Evolutionary conservation across 495 filamentous ascomycete species (phyloP).

Genomic region (Penicillium nucicola): DNA sequence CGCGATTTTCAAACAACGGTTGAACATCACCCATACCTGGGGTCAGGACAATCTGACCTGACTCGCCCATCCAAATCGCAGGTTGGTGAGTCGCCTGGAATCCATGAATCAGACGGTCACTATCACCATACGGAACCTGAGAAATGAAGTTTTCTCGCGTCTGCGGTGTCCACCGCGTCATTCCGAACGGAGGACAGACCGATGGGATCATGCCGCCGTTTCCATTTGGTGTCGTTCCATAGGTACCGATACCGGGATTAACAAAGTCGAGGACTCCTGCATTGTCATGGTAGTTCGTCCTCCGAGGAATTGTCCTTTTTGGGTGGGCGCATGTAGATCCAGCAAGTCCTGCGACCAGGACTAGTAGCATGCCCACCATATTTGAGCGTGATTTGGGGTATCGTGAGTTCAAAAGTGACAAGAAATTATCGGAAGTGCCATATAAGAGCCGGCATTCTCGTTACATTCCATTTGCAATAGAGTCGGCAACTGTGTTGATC

Average conservation of each 20-base stretch:
- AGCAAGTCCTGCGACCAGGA: neutral
- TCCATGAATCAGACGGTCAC: constrained; percentile 23
- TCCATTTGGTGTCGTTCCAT: constrained; percentile 16
- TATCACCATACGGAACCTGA: constrained; percentile 22
- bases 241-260: constrained; percentile 25
- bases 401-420: no score
- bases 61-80: constrained; percentile 30
- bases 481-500: neutral
- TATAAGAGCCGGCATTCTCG: neutral
- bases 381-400: neutral
- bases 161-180: constrained; percentile 31
- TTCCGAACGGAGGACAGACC: constrained; percentile 22
- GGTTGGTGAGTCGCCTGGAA: constrained; percentile 30
- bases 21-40: constrained; percentile 24
- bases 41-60: constrained; percentile 21
- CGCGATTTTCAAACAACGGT: constrained; percentile 22
- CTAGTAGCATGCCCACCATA: neutral
- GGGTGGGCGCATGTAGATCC: neutral
- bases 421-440: no score
- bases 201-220: constrained; percentile 31
- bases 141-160: constrained; percentile 30
- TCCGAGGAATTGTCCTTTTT: neutral
- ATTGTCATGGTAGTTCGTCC: constrained; percentile 7
- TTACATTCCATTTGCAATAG: no score
- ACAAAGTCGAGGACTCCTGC: constrained; percentile 18